Evolutionary conservation across 257 asterid genomes (phyloP), one percentile per base, ranked within the genome.

Genomic region (Parsonsia alboflavescens): DNA sequence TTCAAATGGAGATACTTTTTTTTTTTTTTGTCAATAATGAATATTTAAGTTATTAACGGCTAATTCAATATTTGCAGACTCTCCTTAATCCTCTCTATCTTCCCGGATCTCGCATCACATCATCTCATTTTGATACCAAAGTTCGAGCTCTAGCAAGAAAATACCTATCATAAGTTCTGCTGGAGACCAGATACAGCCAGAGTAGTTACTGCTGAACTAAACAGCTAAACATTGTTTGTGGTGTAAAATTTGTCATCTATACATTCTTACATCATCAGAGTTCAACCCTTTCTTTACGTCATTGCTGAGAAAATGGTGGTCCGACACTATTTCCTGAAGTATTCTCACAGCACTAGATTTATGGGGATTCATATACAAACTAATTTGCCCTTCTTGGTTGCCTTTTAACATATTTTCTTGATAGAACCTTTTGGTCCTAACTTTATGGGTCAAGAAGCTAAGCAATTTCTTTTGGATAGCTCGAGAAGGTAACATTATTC

Each of bases 41-140:
- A 16, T 49, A 10, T 53, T 68, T 70, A 33, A 69, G 53, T 50
- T 13, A 71, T 67, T 77, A 66, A 79, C 33, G 28, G 67, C 42
- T 76, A 30, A 49, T 45, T 73, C 39, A 71, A 41, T 45, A 50
- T 80, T 80, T 82, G 83, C 98, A 95, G 99, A 88, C 89, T 71
- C 96, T 95, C 84, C 94, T 90, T 76, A 95, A 92, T 81, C 98
- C 99, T 70, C 96, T 92, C 28, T 95, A 92, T 82, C 86, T 92
- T 45, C 96, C 99, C n/a, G 98, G 99, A 79, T 87, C 97, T 62
- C 96, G 98, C 45, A 77, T 95, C 80, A 82, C 96, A 52, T 92
- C 98, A 62, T 90, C 98, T 36, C 98, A 92, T 81, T 95, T 95
- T n/a, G 98, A 92, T 71, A 95, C 99, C 71, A 95, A 95, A 88